Conservation (phyloP, 1,284 basidiomycete species). For the Ceratobasidium sp. region DNA sequence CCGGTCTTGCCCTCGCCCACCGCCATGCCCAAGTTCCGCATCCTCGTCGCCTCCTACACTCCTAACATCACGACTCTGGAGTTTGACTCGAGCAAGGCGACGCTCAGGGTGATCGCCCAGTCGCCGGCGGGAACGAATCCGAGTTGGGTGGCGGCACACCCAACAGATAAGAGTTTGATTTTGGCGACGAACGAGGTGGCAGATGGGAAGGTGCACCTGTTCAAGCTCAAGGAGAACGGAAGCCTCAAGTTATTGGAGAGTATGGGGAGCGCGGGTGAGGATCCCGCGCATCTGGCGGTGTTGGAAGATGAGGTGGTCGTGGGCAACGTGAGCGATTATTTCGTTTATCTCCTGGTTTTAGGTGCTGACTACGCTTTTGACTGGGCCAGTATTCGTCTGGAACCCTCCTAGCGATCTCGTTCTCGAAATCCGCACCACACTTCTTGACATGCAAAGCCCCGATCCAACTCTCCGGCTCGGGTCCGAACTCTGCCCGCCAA, state of each 20-base stretch:
- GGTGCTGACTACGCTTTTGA: neutral
- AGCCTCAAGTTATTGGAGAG: slow-evolving; percentile 58
- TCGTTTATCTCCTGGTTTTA: too few species aligned
- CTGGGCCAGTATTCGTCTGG: slow-evolving; percentile 68
- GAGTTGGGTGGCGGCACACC: slow-evolving; percentile 73
- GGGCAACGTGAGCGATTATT: slow-evolving; percentile 66
- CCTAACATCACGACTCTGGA: slow-evolving; percentile 65
- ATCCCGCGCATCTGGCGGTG: slow-evolving; percentile 69
- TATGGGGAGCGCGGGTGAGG: slow-evolving; percentile 64
- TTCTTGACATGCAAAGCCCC: slow-evolving; percentile 50
- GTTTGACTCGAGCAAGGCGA: slow-evolving; percentile 55
- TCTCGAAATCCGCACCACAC: slow-evolving; percentile 62
- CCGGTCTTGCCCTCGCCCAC: neutral
- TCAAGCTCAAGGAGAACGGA: slow-evolving; percentile 55
- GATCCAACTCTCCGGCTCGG: slow-evolving; percentile 61
- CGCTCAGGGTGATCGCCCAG: slow-evolving; percentile 60
- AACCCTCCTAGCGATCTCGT: slow-evolving; percentile 63
- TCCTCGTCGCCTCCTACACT: slow-evolving; percentile 74
- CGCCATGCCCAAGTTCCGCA: slow-evolving; percentile 56
- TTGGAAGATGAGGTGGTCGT: slow-evolving; percentile 65
- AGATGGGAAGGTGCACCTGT: slow-evolving; percentile 66
- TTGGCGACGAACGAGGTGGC: slow-evolving; percentile 67
- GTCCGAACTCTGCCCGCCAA: slow-evolving; percentile 71
- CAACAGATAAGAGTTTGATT: slow-evolving; percentile 64
- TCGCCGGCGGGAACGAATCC: slow-evolving; percentile 69